Percentiles rank a stretch among this genome's conserved stretches.
Evolutionary conservation across 1,139 yeast species (phyloP).

Genomic region (Arxiozyma heterogenica): DNA sequence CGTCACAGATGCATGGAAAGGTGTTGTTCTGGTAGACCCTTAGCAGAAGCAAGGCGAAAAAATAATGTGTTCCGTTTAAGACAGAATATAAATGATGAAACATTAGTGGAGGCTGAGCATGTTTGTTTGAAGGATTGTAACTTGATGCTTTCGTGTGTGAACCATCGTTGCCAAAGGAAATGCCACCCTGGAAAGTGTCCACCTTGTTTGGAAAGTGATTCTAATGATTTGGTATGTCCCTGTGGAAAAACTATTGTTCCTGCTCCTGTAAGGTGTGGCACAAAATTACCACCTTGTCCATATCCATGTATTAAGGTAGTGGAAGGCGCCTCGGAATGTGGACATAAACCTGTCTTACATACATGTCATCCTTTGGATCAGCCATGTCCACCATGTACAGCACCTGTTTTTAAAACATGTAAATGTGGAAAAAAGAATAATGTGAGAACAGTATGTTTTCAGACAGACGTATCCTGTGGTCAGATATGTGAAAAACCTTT

Average conservation of each 20-base stretch:
- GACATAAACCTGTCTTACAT: constrained; percentile 67
- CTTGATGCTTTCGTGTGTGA: constrained; percentile 58
- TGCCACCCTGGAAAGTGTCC: constrained; percentile 84
- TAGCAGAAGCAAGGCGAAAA: constrained; percentile 54
- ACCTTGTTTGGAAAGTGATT: constrained; percentile 74
- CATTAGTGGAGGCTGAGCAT: constrained; percentile 67
- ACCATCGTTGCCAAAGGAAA: constrained; percentile 60
- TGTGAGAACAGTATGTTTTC: constrained; percentile 63
- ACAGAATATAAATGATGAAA: constrained; percentile 38
- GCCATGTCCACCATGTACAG: constrained; percentile 73
- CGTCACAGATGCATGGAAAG: constrained; percentile 62
- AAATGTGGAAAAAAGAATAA: constrained; percentile 54
- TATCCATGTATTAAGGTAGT: constrained; percentile 52
- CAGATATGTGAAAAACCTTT: constrained; percentile 48
- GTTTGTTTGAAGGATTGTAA: constrained; percentile 68
- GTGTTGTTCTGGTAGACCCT: constrained; percentile 64
- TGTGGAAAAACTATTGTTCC: constrained; percentile 74
- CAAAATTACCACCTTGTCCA: constrained; percentile 55
- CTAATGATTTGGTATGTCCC: constrained; percentile 71
- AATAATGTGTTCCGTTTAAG: constrained; percentile 32
- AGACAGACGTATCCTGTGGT: constrained; percentile 64
- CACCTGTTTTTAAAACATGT: constrained; percentile 52
- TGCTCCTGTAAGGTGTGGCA: constrained; percentile 90
- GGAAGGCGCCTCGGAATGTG: constrained; percentile 45
- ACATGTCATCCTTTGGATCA: constrained; percentile 59